These are phyloP conservation scores for Sideroxylon spinosum DNA, from an alignment of 179 eudicot species.

Conservation along the genomic window DNA sequence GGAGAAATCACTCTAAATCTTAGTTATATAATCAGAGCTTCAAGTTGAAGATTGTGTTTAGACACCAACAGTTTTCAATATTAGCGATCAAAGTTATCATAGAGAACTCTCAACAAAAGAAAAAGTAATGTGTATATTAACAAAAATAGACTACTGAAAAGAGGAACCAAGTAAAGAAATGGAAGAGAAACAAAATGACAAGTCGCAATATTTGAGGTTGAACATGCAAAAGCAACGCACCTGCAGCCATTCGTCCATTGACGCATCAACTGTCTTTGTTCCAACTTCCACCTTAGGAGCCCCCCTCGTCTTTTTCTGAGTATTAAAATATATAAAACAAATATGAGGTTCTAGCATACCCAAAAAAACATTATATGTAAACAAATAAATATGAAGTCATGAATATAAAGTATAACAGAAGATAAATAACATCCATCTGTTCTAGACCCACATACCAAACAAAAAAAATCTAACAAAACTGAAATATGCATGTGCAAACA, in stretches of 20 bases:
- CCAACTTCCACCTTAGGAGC: conserved; percentile 92
- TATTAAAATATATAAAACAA: not conserved
- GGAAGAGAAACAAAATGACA: not conserved
- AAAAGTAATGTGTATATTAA: not conserved
- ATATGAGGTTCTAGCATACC: not conserved
- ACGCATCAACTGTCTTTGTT: conserved; percentile 73
- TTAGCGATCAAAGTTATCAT: too few species aligned
- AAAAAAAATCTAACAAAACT: not conserved
- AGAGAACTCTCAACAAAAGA: not conserved
- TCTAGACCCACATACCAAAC: not conserved
- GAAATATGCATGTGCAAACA: not conserved
- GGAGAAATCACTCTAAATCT: not conserved
- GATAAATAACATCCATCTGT: not conserved
- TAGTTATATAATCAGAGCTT: not conserved
- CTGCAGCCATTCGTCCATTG: conserved; percentile 95
- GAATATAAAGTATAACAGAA: not conserved
- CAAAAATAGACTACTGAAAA: not conserved
- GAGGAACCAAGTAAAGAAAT: not conserved
- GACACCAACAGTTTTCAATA: not conserved
- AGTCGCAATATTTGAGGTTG: not conserved
- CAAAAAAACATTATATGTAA: not conserved
- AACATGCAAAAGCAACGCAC: conserved; percentile 29
- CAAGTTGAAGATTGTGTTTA: not conserved
- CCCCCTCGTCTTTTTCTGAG: conserved; percentile 81
- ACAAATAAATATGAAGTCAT: not conserved